These are phyloP conservation scores for Drechslerella coelobrocha DNA, from an alignment of 2,329 filamentous ascomycete genomes.

Conservation along the genomic window DNA sequence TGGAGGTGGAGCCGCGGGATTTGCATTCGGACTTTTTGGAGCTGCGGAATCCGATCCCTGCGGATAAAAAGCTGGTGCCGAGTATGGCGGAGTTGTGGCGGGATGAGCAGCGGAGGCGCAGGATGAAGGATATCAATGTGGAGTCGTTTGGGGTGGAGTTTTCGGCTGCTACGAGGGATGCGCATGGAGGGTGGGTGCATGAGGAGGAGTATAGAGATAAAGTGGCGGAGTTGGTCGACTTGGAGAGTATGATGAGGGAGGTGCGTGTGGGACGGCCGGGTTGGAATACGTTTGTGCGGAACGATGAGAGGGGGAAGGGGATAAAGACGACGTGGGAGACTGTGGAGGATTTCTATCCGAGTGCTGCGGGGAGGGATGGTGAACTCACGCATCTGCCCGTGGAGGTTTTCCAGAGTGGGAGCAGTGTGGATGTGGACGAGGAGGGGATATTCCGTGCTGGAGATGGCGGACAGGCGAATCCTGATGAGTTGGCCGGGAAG, in stretches of 20 bases:
- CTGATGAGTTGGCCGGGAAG: constrained; percentile 62
- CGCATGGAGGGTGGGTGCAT: constrained; percentile 87
- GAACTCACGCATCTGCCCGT: constrained; percentile 10
- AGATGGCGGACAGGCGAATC: constrained; percentile 55
- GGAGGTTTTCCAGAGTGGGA: constrained; percentile 23
- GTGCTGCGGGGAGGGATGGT: background rate
- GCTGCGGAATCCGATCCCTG: constrained; percentile 67
- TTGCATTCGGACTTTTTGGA: constrained; percentile 90
- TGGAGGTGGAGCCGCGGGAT: constrained; percentile 74
- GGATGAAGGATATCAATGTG: constrained; percentile 70
- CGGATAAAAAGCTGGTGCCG: constrained; percentile 81
- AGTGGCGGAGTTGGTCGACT: constrained; percentile 68
- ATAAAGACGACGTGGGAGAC: constrained; percentile 83
- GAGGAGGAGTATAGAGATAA: constrained; percentile 80
- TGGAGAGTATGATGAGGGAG: constrained; percentile 67
- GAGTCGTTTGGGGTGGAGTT: constrained; percentile 81
- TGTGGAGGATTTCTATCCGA: constrained; percentile 80
- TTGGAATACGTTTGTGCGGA: constrained; percentile 72
- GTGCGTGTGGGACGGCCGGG: constrained; percentile 60
- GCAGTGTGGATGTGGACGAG: constrained; percentile 70
- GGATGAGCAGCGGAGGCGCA: constrained; percentile 81
- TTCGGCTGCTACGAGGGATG: constrained; percentile 79
- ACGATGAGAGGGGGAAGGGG: constrained; percentile 63
- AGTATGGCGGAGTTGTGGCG: constrained; percentile 95
- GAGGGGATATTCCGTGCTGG: constrained; percentile 53